Evolutionary conservation across 2,329 filamentous ascomycete species (phyloP).

Genomic region (Neodidymelliopsis sp.): DNA sequence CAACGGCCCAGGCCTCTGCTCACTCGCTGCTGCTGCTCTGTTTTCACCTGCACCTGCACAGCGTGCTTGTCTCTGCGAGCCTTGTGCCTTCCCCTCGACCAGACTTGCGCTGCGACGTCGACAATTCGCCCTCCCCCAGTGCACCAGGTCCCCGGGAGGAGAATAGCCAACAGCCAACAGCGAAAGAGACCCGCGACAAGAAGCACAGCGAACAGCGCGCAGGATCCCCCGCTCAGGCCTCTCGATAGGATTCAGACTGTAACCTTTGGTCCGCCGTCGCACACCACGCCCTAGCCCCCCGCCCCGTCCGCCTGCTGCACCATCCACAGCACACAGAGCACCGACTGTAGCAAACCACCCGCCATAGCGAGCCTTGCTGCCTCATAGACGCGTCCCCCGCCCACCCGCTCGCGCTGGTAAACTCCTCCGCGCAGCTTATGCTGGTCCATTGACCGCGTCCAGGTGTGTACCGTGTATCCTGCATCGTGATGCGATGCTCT

Average conservation of each 20-base stretch:
- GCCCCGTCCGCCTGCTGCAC: slow-evolving; percentile 32
- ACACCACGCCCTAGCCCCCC: slow-evolving; percentile 26
- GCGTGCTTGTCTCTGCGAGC: slow-evolving; percentile 15
- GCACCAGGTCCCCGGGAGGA: slow-evolving; percentile 9
- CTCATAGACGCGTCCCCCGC: slow-evolving; percentile 22
- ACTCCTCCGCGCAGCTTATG: slow-evolving; percentile 37
- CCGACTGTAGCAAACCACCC: slow-evolving; percentile 18
- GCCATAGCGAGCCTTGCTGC: slow-evolving; percentile 19
- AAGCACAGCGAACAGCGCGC: slow-evolving; percentile 1
- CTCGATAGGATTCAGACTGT: slow-evolving; percentile 12
- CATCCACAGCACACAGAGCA: slow-evolving; percentile 19
- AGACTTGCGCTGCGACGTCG: slow-evolving; percentile 45
- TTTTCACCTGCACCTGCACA: slow-evolving; percentile 17
- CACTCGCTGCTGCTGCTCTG: slow-evolving; percentile 13
- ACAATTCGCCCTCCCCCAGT: slow-evolving; percentile 21
- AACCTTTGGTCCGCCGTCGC: slow-evolving; percentile 23
- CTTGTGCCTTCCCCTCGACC: slow-evolving; percentile 19
- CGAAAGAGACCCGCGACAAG: too few relatives aligned
- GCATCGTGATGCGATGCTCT: slow-evolving; percentile 2
- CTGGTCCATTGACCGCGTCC: slow-evolving; percentile 39
- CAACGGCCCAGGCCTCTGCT: slow-evolving; percentile 10
- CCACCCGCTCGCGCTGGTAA: slow-evolving; percentile 20
- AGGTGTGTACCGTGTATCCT: slow-evolving; percentile 31
- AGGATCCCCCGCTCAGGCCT: slow-evolving; percentile 17
- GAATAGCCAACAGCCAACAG: too few relatives aligned